Evolutionary conservation across 108 stramenopile species (phyloP).

Genomic region (Pseudonitzschia multiseries): DNA sequence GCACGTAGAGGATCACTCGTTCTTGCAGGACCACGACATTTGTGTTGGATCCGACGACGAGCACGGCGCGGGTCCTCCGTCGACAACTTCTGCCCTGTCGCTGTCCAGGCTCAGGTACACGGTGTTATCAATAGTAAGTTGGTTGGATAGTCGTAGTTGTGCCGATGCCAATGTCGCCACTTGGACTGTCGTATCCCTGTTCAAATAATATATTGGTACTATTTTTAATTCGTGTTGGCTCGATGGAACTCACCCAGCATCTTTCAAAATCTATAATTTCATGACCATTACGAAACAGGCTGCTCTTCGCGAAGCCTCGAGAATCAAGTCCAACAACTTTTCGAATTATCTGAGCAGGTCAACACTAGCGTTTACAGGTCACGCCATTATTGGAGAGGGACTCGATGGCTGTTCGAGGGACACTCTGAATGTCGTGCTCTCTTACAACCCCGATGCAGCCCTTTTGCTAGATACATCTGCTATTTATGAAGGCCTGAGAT

Average conservation of each 20-base stretch:
- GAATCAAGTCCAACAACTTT: conserved; percentile 48
- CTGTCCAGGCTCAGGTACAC: conserved; percentile 69
- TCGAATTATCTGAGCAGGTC: conserved; percentile 59
- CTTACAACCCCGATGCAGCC: conserved; percentile 68
- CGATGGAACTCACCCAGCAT: background rate
- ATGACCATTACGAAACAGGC: conserved; percentile 7
- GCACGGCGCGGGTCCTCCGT: conserved; percentile 51
- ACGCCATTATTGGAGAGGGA: conserved; percentile 69
- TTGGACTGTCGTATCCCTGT: background rate
- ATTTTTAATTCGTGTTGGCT: background rate
- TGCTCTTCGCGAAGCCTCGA: conserved; percentile 73
- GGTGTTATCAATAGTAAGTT: conserved; percentile 62
- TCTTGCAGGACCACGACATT: conserved; percentile 23
- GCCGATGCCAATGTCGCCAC: no score
- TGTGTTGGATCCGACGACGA: conserved; percentile 43
- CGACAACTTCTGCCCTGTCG: conserved; percentile 61
- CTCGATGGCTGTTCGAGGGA: conserved; percentile 74
- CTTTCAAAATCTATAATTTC: background rate
- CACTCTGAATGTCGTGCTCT: conserved; percentile 69
- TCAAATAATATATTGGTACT: background rate
- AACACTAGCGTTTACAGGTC: conserved; percentile 57
- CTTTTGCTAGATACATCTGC: conserved; percentile 50
- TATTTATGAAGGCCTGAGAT: conserved; percentile 44
- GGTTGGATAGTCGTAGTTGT: background rate
- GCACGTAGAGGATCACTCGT: background rate